Evolutionary conservation across 257 asterid species (phyloP), one percentile per base, ranked within the genome.

Genomic region (Euphrasia confusa): DNA sequence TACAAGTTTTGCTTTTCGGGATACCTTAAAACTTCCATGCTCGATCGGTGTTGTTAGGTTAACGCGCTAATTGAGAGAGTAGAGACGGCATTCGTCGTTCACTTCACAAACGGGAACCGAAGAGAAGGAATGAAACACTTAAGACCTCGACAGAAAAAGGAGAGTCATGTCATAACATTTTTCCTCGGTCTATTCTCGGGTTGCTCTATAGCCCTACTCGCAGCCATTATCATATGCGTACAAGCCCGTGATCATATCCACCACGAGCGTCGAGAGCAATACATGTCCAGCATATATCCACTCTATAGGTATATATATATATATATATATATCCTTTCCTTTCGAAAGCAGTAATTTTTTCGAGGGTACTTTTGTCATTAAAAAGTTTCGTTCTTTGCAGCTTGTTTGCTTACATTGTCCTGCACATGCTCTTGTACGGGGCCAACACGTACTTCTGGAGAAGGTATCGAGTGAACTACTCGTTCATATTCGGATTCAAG

Each of bases 281-380:
- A 87, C 63, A 88, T 90, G 95, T 64, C 72, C n/a, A 85, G 66
- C 58, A 78, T 88, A 74, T 90, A 85, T 68, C 95, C 98, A 57
- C 86, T 90, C 42, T 82, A 90, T 55, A 87, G 95, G 97, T 89
- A 26, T 30, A 2, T 11, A n/a, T n/a, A 21, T 21, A 21, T 21
- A 21, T 21, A 21, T 21, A 21, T 21, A 21, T 21, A 21, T 21
- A 21, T 21, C 24, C 24, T 21, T 21, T 21, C 24, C 24, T 21
- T 21, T 21, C 1, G 0, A 21, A 21, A 21, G n/a, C n/a, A n/a
- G 24, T 21, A 21, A 21, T 21, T 21, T 21, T 5, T 5, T 44
- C 15, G 11, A 44, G 5, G 13, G 13, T 10, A 44, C 50, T 12
- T 3, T 11, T 11, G 15, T n/a, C 3, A 10, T 11, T 61, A 12